phyloP scores from a whole-genome alignment of 768 basidiomycete genomes.

The Panellus pusillus region DNA sequence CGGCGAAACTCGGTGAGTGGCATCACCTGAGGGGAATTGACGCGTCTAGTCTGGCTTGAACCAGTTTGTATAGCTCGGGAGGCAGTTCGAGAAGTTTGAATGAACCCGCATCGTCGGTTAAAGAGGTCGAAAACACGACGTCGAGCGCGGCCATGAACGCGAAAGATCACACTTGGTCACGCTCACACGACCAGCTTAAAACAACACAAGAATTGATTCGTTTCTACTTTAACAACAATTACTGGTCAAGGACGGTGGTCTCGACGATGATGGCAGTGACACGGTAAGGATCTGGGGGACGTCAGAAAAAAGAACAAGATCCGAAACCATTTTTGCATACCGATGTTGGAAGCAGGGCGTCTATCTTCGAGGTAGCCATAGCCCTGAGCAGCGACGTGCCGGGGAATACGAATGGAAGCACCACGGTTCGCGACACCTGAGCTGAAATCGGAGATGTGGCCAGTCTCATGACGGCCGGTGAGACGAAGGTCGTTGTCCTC shows the following conservation, averaged over 20 bases:
- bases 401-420: slow-evolving; percentile 93
- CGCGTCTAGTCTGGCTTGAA: slow-evolving; percentile 52
- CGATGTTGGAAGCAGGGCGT: slow-evolving; percentile 97
- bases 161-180: neutral
- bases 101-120: slow-evolving; percentile 47
- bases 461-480: slow-evolving; percentile 97
- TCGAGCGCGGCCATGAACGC: slow-evolving; percentile 45
- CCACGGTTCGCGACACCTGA: slow-evolving; percentile 98
- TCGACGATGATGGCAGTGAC: slow-evolving; percentile 89
- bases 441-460: slow-evolving; percentile 87
- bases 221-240: slow-evolving; percentile 19
- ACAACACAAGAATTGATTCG: slow-evolving; percentile 1
- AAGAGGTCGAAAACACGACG: slow-evolving; percentile 52
- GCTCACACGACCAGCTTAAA: neutral
- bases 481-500: slow-evolving; percentile 97
- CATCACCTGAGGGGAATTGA: slow-evolving; percentile 32
- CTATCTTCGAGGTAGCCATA: slow-evolving; percentile 96
- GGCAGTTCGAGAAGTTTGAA: slow-evolving; percentile 77
- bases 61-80: slow-evolving; percentile 58
- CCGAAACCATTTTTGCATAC: slow-evolving; percentile 41
- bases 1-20: slow-evolving; percentile 16
- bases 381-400: slow-evolving; percentile 89
- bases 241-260: slow-evolving; percentile 76
- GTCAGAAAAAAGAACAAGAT: slow-evolving; percentile 5
- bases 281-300: slow-evolving; percentile 80